Evolutionary conservation across 345 rosid genomes (phyloP).

Genomic region (Eutrema japonicum): DNA sequence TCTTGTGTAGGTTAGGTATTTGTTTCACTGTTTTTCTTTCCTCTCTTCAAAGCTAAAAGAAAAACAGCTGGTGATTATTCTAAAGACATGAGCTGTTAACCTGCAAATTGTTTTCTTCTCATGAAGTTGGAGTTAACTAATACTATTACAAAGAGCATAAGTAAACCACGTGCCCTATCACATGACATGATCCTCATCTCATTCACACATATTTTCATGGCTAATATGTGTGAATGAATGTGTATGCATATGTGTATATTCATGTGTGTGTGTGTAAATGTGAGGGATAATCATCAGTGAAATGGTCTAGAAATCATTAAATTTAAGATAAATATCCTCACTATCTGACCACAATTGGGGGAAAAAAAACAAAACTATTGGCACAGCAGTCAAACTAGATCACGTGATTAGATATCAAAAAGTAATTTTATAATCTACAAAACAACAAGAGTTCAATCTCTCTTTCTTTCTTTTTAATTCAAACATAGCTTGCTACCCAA

Average conservation of each 20-base stretch:
- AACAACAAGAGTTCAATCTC: constrained; percentile 30
- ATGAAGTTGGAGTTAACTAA: constrained; percentile 29
- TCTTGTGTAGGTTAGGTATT: neutral
- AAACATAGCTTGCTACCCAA: constrained; percentile 18
- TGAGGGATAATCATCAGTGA: constrained; percentile 28
- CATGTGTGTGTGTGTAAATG: neutral
- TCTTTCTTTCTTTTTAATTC: constrained; percentile 18
- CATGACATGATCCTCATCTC: constrained; percentile 41
- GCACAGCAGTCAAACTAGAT: constrained; percentile 43
- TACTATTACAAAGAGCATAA: constrained; percentile 29
- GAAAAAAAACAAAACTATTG: constrained; percentile 8
- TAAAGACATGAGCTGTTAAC: constrained; percentile 31
- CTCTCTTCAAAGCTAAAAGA: neutral
- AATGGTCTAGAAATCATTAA: constrained; percentile 23
- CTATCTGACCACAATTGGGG: constrained; percentile 30
- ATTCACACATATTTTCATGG: constrained; percentile 11
- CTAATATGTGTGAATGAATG: constrained; percentile 25
- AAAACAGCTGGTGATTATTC: constrained; percentile 16
- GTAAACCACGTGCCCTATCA: constrained; percentile 42
- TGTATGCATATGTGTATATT: neutral
- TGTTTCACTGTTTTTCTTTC: neutral
- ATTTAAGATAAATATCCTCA: constrained; percentile 19
- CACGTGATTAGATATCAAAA: constrained; percentile 47
- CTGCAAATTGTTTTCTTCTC: constrained; percentile 33
- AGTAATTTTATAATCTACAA: constrained; percentile 35